Base-by-base conservation (phyloP, 352 stramenopile species). In the Phytophthora multivora region DNA sequence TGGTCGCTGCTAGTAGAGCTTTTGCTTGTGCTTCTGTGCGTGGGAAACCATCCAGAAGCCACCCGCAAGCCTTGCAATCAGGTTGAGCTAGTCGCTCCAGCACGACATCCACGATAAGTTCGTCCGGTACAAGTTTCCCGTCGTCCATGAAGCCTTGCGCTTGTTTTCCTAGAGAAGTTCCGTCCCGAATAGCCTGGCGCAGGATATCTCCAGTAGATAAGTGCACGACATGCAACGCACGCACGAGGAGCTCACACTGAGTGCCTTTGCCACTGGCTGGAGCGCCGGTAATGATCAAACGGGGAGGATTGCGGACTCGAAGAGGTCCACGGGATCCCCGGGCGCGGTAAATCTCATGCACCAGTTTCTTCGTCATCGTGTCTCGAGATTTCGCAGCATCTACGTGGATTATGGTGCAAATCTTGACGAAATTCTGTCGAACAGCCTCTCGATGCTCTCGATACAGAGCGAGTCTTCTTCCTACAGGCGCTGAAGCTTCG, bases 11-110 rank as follows among this genome's bases (percentile, higher is more conserved):
- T 0, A 87, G 47, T 51, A 93, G 80, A 2, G 72, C 80, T 41
- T 71, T 50, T 9, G 94, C 93, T 66, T 98, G 95, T 3, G 78
- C 69, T 38, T 90, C 77, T 0, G 90, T 98, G 13, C 95, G 76
- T 19, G 97, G 97, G 66, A 99, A 99, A 0, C 97, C 97, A 70
- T 99, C 97, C 15, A 99, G 72, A 16, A 99, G 80, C 84, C 84
- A 93, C 4, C 97, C 78, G 15, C 80, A 83, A 28, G 77, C 39
- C 15, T 79, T 56, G 57, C 90, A 91, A 45, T 96, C 91, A 5
- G 58, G 77, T 63, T 75, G 71, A 52, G 60, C 60, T 2, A 98
- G 76, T 28, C 96, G 88, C 16, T 88, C 75, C 28, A 98, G 71
- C 4, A 99, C 89, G 15, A 99, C 77, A 39, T 96, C 77, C 41